A percentile compares a stretch with the other conserved stretches of the same genome.
phyloP scores from a whole-genome alignment of 73 alveolate genomes.

The Durusdinium trenchii region DNA sequence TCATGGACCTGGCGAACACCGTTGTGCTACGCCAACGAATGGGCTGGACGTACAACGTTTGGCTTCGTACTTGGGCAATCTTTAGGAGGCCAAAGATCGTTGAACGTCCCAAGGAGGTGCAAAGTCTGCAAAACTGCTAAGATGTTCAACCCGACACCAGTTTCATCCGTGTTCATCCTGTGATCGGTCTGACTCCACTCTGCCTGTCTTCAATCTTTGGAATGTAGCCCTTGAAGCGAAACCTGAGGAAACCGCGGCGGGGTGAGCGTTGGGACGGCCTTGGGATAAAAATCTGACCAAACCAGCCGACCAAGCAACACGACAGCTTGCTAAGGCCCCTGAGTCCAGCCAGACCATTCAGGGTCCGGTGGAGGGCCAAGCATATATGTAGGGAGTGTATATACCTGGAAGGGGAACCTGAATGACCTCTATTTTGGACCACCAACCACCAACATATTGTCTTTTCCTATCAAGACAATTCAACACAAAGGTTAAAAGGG shows the following conservation, averaged over 20 bases:
- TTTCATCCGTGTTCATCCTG: background rate
- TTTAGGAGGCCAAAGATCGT: background rate
- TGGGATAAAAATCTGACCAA: no score
- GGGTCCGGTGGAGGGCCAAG: no score
- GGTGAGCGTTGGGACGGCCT: no score
- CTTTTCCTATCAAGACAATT: no score
- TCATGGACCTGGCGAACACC: slow-evolving; percentile 7
- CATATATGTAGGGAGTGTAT: no score
- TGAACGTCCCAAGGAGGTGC: background rate
- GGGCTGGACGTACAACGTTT: background rate
- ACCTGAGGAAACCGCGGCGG: slow-evolving; percentile 50
- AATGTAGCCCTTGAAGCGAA: slow-evolving; percentile 88
- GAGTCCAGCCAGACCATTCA: background rate
- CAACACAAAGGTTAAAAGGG: no score
- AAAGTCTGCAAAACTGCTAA: no score
- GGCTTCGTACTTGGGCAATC: background rate
- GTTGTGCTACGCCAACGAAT: background rate
- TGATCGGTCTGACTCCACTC: background rate
- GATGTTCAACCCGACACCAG: background rate
- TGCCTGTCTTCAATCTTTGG: slow-evolving; percentile 81
- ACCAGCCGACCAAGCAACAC: no score
- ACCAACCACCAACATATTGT: no score
- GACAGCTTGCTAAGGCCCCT: no score
- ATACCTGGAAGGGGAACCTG: no score
- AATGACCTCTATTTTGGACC: no score